phyloP scores from a whole-genome alignment of 768 basidiomycete species.

The Lactarius akahatsu region DNA sequence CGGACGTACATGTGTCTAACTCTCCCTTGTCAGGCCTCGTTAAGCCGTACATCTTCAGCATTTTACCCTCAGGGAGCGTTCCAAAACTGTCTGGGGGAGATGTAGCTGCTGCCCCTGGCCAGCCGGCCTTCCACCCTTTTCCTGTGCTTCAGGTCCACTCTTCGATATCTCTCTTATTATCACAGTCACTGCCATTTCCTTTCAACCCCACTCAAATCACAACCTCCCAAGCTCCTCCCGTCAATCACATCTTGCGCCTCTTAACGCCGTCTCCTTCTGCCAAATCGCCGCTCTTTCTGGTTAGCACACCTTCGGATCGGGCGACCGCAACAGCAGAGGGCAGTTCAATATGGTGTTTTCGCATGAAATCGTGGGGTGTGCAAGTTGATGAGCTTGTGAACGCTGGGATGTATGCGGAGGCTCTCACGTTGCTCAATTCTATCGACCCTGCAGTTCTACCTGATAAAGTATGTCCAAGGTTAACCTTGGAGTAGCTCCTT shows the following conservation, averaged over 20 bases:
- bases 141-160: slow-evolving; percentile 71
- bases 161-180: slow-evolving; percentile 57
- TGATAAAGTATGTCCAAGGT: slow-evolving; percentile 53
- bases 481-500: neutral
- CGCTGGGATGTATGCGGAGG: slow-evolving; percentile 69
- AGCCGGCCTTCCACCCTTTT: slow-evolving; percentile 47
- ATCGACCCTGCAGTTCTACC: slow-evolving; percentile 57
- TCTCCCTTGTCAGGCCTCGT: slow-evolving; percentile 52
- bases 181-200: slow-evolving; percentile 67
- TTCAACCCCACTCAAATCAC: slow-evolving; percentile 41
- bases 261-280: slow-evolving; percentile 54
- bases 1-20: slow-evolving; percentile 12
- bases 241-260: slow-evolving; percentile 59
- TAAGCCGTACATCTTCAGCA: slow-evolving; percentile 74
- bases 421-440: slow-evolving; percentile 71
- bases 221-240: slow-evolving; percentile 30
- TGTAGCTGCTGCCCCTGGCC: slow-evolving; percentile 33
- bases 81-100: slow-evolving; percentile 34
- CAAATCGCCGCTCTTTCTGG: slow-evolving; percentile 58
- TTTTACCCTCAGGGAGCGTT: slow-evolving; percentile 69
- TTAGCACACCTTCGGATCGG: slow-evolving; percentile 76
- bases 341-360: slow-evolving; percentile 72
- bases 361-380: slow-evolving; percentile 70
- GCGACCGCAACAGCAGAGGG: slow-evolving; percentile 64
- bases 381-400: slow-evolving; percentile 84